Percentiles rank a stretch among this genome's conserved stretches.
phyloP scores from a whole-genome alignment of 2,329 filamentous ascomycete genomes.

The Claviceps humidiphila region DNA sequence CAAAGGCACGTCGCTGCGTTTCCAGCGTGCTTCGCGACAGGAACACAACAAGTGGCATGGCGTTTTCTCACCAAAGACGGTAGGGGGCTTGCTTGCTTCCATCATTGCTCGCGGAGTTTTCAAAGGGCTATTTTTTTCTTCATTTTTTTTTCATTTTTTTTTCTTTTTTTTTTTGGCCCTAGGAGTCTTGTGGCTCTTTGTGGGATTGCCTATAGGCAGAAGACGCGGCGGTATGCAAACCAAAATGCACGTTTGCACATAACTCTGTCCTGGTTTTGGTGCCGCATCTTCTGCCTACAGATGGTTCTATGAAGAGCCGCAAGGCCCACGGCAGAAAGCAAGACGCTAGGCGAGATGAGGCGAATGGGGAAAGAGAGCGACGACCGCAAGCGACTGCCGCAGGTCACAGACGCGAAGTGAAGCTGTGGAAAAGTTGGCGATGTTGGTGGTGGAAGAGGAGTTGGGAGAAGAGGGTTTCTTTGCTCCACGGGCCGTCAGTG shows the following conservation, averaged over 20 bases:
- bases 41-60: too few species aligned
- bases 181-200: not conserved
- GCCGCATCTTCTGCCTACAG: too few species aligned
- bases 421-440: not conserved
- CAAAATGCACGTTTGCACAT: too few species aligned
- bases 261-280: too few species aligned
- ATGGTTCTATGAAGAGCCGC: too few species aligned
- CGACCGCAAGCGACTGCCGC: not conserved
- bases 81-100: too few species aligned
- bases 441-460: not conserved
- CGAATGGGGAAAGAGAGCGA: not conserved
- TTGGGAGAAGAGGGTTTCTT: conserved; percentile 3
- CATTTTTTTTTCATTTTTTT: not conserved
- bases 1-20: not conserved
- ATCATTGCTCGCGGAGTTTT: not conserved
- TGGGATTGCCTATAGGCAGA: conserved; percentile 1
- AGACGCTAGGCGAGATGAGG: not conserved
- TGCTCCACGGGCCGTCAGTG: not conserved
- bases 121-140: not conserved
- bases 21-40: not conserved
- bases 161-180: not conserved
- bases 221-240: not conserved
- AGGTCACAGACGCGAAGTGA: not conserved
- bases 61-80: too few species aligned
- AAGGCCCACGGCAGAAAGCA: too few species aligned